A percentile compares a stretch with the other conserved stretches of the same genome.
Evolutionary conservation across 2,329 filamentous ascomycete species (phyloP).

Genomic region (Curvularia sp.): DNA sequence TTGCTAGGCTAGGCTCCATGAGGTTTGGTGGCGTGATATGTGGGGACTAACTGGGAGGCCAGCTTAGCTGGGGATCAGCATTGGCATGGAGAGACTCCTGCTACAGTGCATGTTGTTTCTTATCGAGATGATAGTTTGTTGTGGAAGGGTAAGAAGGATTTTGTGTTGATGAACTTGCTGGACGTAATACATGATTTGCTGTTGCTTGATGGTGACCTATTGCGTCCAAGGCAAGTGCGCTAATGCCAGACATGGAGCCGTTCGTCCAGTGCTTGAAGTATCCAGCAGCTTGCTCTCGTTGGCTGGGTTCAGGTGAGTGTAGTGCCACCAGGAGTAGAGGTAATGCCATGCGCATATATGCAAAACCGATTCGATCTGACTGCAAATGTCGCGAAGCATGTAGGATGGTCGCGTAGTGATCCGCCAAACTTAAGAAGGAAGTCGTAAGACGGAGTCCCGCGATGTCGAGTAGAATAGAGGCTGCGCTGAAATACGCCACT

Average conservation of each 20-base stretch:
- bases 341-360: conserved; percentile 43
- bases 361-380: conserved; percentile 30
- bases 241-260: conserved; percentile 38
- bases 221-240: conserved; percentile 32
- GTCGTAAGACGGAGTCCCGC: conserved; percentile 17
- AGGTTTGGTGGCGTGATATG: neutral
- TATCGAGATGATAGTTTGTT: neutral
- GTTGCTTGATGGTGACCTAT: conserved; percentile 18
- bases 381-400: conserved; percentile 31
- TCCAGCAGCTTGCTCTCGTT: conserved; percentile 21
- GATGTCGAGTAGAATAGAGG: conserved; percentile 29
- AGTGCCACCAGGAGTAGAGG: conserved; percentile 40
- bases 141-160: neutral
- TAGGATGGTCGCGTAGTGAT: conserved; percentile 30
- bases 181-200: neutral
- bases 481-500: conserved; percentile 32
- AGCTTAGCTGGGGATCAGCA: neutral
- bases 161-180: neutral
- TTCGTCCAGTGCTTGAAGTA: conserved; percentile 34
- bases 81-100: neutral
- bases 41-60: neutral
- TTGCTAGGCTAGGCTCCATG: neutral
- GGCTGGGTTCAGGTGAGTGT: conserved; percentile 25
- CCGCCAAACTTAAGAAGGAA: conserved; percentile 17
- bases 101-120: neutral